These are phyloP conservation scores for Tirmania nivea DNA, from an alignment of 495 filamentous ascomycete species.

Conservation along the genomic window DNA sequence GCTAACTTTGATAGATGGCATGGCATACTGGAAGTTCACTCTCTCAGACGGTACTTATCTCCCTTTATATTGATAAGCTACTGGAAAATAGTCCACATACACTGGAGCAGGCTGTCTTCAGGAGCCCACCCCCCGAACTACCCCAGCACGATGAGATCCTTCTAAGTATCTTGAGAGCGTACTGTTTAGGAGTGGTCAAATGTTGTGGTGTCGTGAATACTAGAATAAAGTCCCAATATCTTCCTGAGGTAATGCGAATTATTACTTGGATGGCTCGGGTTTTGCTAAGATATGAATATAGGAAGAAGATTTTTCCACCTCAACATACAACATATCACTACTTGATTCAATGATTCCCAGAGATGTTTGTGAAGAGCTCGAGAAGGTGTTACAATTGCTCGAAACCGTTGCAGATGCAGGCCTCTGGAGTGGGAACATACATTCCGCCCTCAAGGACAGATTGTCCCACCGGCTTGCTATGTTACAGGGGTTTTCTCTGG, in stretches of 20 bases:
- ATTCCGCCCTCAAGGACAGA: constrained; percentile 37
- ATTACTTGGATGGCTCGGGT: too few relatives aligned
- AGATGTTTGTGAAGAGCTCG: constrained; percentile 9
- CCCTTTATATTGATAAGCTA: constrained; percentile 70
- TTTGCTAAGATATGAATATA: constrained; percentile 23
- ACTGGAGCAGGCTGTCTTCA: constrained; percentile 38
- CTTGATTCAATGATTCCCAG: constrained; percentile 37
- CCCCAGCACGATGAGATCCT: constrained; percentile 24
- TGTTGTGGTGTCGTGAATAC: constrained; percentile 55
- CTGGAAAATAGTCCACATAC: constrained; percentile 45
- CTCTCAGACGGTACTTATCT: constrained; percentile 88
- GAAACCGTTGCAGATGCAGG: neutral
- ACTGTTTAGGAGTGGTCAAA: constrained; percentile 69
- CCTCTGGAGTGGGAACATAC: constrained; percentile 29
- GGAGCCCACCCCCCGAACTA: constrained; percentile 23
- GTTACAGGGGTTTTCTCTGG: constrained; percentile 29
- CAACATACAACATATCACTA: constrained; percentile 62
- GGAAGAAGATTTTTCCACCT: constrained; percentile 92
- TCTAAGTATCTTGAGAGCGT: constrained; percentile 53
- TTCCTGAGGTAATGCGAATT: constrained; percentile 45
- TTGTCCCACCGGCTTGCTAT: constrained; percentile 44
- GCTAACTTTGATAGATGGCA: constrained; percentile 42
- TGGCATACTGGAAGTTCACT: constrained; percentile 92
- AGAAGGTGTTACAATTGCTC: neutral
- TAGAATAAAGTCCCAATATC: constrained; percentile 40